Base-by-base conservation (phyloP, 192 early-diverging fungal species). In the Radiomyces spectabilis region DNA sequence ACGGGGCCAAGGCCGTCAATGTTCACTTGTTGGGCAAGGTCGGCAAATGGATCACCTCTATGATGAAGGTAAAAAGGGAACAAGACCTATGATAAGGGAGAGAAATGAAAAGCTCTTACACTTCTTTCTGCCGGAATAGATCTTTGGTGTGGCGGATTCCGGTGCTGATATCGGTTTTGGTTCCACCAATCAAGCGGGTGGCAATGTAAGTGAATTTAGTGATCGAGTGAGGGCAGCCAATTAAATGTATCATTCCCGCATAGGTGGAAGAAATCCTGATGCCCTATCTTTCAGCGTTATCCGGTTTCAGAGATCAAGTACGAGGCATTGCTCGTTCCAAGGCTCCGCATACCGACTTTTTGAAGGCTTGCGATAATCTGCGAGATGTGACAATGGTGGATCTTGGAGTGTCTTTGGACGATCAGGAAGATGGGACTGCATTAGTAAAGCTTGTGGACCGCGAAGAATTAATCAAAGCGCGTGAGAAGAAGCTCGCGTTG, bases 401-500 rank as follows among this genome's bases (percentile, higher is more conserved):
- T 37, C 70, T 95, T n/a, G 92, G 92, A 22, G 86, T 98, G 10
- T 77, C 85, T 1, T 74, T 98, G 51, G 96, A 95, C 60, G 96
- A 98, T 71, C 88, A 91, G 52, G 96, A 94, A 50, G 92, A 91
- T 65, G 93, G 94, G 25, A 85, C 79, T 50, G 94, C 96, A 1
- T 74, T 97, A 56, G 85, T 95, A 66, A 98, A 95, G 69, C 72
- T 97, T 53, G 85, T 89, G 10, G 85, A 89, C 54, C 81, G 82
- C 9, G 78, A 83, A 41, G 84, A 84, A 69, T 46, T 84, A 25
- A 77, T 74, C 8, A 75, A 79, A 64, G 76, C 72, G 27, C 82
- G 83, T 27, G 86, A 88, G 43, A 73, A 67, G 29, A 88, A 91
- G 71, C 51, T 79, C 3, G 72, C 77, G 27, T 66, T 82, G 18